These are phyloP conservation scores for Debaryomyces singareniensis DNA, from an alignment of 1,139 yeast species.

Conservation along the genomic window DNA sequence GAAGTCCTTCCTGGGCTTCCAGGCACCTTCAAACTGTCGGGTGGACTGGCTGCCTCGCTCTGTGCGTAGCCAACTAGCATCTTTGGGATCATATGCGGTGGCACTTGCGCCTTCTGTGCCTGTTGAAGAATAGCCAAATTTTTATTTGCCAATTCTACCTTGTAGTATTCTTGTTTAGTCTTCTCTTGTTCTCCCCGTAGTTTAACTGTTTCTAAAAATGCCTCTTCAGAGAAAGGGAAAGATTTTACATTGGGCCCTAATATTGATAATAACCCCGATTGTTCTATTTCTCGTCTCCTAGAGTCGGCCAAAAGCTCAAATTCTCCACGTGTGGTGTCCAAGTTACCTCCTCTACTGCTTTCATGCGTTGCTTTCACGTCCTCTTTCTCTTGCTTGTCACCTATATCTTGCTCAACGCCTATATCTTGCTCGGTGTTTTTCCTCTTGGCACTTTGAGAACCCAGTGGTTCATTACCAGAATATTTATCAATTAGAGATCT, in stretches of 20 bases:
- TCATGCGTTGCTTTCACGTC: constrained; percentile 1
- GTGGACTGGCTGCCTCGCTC: background rate
- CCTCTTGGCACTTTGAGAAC: constrained; percentile 3
- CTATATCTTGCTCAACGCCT: too few relatives aligned
- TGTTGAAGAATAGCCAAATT: constrained; percentile 56
- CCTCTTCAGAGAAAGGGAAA: constrained; percentile 59
- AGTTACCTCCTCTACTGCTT: background rate
- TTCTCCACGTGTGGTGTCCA: too few relatives aligned
- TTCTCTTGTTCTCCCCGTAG: constrained; percentile 73
- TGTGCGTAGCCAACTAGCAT: constrained; percentile 36
- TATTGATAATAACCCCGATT: constrained; percentile 24
- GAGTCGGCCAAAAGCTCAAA: background rate
- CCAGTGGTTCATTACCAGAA: constrained; percentile 5
- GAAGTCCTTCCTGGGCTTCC: constrained; percentile 4
- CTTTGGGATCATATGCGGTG: constrained; percentile 60
- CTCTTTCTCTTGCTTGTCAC: constrained; percentile 1
- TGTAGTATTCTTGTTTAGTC: constrained; percentile 76
- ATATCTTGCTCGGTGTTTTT: constrained; percentile 5
- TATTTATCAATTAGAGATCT: constrained; percentile 20
- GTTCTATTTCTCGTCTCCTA: constrained; percentile 3
- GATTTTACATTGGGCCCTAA: constrained; percentile 48
- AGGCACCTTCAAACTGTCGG: constrained; percentile 6
- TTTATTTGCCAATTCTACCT: constrained; percentile 55
- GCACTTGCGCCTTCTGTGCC: constrained; percentile 61
- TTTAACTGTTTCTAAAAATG: constrained; percentile 57